Base-by-base conservation (phyloP, 23 red algal species). In the Gracilaria domingensis region DNA sequence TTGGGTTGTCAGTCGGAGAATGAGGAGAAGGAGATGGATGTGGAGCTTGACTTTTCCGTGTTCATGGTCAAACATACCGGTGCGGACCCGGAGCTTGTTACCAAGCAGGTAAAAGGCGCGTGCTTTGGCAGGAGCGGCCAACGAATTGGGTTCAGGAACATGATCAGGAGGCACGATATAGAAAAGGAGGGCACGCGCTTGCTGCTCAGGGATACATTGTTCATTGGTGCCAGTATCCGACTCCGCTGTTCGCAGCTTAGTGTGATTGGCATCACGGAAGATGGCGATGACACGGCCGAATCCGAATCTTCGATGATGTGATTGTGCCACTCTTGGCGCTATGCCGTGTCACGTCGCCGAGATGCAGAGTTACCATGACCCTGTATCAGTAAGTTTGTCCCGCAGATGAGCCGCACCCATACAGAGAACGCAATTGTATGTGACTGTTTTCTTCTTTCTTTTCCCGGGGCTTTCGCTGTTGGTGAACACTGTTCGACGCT, bases 21-120 rank as follows among this genome's bases (percentile, higher is more conserved):
- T 49, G 86, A 79, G 7, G 71, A 79, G 13, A 48, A 56, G 51
- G 72, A 79, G 29, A 50, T 90, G 54, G 50, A 90, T 23, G 86
- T 90, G 11, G 86, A 90, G 73, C 73, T 90, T 11, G 86, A 90
- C 75, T 90, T 90, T 80, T 80, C 86, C 17, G 38, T 90, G 12
- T 90, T 80, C 45, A 54, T 90, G 39, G 86, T 80, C 9, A 23
- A 42, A 40, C 71, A 80, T 35, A 54, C 59, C 25, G 72, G 72
- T 32, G 86, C 47, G 13, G 45, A 65, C 2, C 86, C 86, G 1
- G 54, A 79, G 36, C 45, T 90, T 25, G 54, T 80, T 8, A 65
- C 49, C 30, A 79, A 80, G 25, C 64, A 90, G 75, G 86, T 90
- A 14, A 90, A 90, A 35, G 75, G 75, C 12, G 86, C 86, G 14